Conservation (phyloP, 2,329 filamentous ascomycete genomes). For the Ascochyta viciae-villosae region DNA sequence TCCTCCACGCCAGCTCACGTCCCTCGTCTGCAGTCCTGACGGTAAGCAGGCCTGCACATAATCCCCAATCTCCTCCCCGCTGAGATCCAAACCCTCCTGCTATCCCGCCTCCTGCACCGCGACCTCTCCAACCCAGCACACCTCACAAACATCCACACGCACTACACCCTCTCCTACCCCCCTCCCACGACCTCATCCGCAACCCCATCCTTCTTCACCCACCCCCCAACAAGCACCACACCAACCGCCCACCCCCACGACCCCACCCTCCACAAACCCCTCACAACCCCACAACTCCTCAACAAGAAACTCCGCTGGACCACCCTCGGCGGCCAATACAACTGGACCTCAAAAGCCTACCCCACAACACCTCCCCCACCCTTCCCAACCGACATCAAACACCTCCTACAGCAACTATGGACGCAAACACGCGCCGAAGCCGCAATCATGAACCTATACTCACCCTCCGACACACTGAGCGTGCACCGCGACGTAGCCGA, state of each 20-base stretch:
- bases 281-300: constrained; percentile 74
- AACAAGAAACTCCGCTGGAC: constrained; percentile 88
- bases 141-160: constrained; percentile 88
- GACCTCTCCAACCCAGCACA: constrained; percentile 77
- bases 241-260: constrained; percentile 66
- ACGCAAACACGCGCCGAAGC: constrained; percentile 81
- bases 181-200: constrained; percentile 10
- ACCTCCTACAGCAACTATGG: constrained; percentile 73
- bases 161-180: constrained; percentile 75
- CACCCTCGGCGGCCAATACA: constrained; percentile 93
- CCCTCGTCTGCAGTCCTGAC: constrained; percentile 22
- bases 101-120: constrained; percentile 77
- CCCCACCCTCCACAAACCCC: constrained; percentile 73
- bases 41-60: constrained; percentile 73
- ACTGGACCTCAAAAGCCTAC: constrained; percentile 90
- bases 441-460: constrained; percentile 93
- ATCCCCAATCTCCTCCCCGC: constrained; percentile 77
- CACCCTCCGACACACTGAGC: constrained; percentile 87
- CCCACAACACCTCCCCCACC: constrained; percentile 70
- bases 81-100: constrained; percentile 70
- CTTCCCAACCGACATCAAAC: constrained; percentile 77
- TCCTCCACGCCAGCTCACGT: too few relatives aligned
- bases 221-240: constrained; percentile 32
- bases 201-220: constrained; percentile 62
- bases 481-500: constrained; percentile 95